phyloP scores from a whole-genome alignment of 805 yeast genomes.

The Yamadazyma tumulicola region DNA sequence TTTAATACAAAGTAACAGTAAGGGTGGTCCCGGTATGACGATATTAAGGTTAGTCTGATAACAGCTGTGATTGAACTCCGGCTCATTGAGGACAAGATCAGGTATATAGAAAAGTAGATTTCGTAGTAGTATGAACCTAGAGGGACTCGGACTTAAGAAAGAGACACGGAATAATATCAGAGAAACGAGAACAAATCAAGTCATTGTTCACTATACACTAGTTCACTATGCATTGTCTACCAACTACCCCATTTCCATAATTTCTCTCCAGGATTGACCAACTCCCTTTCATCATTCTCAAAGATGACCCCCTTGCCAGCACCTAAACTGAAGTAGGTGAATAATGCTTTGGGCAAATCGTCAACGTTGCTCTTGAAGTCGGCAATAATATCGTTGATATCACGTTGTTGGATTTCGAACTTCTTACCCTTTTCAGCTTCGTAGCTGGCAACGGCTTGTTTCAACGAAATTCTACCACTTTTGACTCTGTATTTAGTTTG shows the following conservation, averaged over 20 bases:
- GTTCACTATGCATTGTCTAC: no score
- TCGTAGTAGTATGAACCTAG: no score
- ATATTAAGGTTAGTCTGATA: no score
- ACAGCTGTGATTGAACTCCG: no score
- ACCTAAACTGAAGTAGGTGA: conserved; percentile 2
- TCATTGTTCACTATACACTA: no score
- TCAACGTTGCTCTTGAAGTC: background rate
- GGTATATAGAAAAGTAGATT: no score
- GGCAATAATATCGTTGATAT: background rate
- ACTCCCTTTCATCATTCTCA: conserved; percentile 4
- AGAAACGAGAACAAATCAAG: no score
- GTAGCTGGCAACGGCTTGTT: conserved; percentile 25
- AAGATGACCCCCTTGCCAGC: conserved; percentile 1
- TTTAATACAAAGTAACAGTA: no score
- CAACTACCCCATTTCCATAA: conserved; percentile 9
- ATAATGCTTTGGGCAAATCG: conserved; percentile 1
- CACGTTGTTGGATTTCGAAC: background rate
- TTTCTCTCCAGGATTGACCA: conserved; percentile 8
- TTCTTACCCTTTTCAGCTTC: conserved; percentile 1
- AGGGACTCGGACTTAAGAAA: no score
- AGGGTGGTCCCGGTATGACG: no score
- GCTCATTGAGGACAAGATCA: no score
- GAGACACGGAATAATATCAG: no score
- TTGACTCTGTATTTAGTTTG: conserved; percentile 44
- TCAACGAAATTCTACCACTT: conserved; percentile 38